Evolutionary conservation across 1,284 basidiomycete genomes (phyloP).

Genomic region (Trichosporon inkin): DNA sequence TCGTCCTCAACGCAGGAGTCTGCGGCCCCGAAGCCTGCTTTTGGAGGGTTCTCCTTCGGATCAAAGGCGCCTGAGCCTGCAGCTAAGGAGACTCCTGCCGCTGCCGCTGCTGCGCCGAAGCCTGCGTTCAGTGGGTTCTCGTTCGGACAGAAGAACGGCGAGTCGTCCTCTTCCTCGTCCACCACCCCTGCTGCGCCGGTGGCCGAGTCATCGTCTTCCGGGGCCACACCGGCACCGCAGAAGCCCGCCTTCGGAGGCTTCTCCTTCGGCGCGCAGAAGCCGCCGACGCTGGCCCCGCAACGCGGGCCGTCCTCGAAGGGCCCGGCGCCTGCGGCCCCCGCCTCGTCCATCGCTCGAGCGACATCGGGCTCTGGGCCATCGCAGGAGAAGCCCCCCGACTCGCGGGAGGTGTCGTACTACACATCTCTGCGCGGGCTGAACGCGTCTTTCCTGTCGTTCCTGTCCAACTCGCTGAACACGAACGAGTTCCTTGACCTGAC

Average conservation of each 20-base stretch:
- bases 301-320: background rate
- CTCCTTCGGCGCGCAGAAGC: slow-evolving; percentile 13
- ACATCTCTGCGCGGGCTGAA: slow-evolving; percentile 75
- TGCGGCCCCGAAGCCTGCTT: slow-evolving; percentile 21
- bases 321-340: slow-evolving; percentile 19
- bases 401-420: slow-evolving; percentile 59
- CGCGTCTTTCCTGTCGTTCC: slow-evolving; percentile 61
- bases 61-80: background rate
- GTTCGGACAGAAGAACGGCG: slow-evolving; percentile 15
- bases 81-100: background rate
- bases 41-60: slow-evolving; percentile 31
- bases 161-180: background rate
- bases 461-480: slow-evolving; percentile 61
- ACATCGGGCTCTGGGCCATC: slow-evolving; percentile 30
- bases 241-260: slow-evolving; percentile 28
- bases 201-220: slow-evolving; percentile 11
- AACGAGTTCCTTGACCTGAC: slow-evolving; percentile 74
- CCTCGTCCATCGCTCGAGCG: slow-evolving; percentile 19
- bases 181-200: slow-evolving; percentile 15
- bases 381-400: slow-evolving; percentile 31
- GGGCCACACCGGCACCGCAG: slow-evolving; percentile 15
- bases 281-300: background rate
- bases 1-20: slow-evolving; percentile 18
- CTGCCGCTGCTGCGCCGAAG: slow-evolving; percentile 16
- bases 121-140: slow-evolving; percentile 28